Evolutionary conservation across 768 basidiomycete genomes (phyloP).

Genomic region (Rickenella mellea): DNA sequence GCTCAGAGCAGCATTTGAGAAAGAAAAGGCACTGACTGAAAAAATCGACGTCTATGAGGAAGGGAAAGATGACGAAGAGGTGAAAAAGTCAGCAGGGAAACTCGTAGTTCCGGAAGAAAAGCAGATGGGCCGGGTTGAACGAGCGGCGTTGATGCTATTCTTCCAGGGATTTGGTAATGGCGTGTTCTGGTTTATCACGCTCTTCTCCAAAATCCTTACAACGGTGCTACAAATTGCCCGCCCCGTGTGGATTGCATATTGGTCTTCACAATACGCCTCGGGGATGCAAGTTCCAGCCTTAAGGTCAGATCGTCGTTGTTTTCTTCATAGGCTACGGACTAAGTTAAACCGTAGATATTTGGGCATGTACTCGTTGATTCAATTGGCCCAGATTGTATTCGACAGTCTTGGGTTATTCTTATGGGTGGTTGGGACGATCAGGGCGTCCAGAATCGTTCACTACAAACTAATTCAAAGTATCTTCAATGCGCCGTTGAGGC

Average conservation of each 20-base stretch:
- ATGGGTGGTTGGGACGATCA: conserved; percentile 30
- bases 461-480: neutral
- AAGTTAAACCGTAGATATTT: no score
- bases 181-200: neutral
- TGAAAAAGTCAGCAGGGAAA: conserved; percentile 9
- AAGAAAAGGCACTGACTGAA: conserved; percentile 9
- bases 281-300: no score
- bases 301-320: no score
- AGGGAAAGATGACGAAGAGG: neutral
- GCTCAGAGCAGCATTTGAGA: conserved; percentile 13
- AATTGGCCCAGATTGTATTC: no score
- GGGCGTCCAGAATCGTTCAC: conserved; percentile 22
- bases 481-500: conserved; percentile 6
- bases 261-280: no score
- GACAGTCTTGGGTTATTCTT: conserved; percentile 14
- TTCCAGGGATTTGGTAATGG: neutral
- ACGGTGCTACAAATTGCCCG: no score
- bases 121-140: conserved; percentile 8
- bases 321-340: no score
- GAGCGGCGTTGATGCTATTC: neutral
- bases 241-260: no score
- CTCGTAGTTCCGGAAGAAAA: conserved; percentile 15
- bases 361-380: no score
- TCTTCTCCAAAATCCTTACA: no score
- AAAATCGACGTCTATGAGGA: no score